phyloP scores from a whole-genome alignment of 257 asterid species.

The Verbena officinalis region DNA sequence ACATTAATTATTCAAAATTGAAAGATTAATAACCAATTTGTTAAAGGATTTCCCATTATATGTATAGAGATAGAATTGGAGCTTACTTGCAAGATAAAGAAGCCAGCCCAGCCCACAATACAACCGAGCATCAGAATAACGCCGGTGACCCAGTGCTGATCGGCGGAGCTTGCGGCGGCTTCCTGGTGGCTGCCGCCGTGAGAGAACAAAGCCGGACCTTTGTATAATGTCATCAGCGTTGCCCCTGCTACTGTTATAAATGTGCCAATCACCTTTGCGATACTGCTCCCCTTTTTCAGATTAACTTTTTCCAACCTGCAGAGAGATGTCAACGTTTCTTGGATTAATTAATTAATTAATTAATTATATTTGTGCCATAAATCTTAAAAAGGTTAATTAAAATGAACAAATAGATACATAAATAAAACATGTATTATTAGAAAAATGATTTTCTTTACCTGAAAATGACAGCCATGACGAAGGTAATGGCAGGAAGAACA shows the following conservation, averaged over 20 bases:
- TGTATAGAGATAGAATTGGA: too few relatives aligned
- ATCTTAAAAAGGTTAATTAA: neutral
- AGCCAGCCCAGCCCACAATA: slow-evolving; percentile 84
- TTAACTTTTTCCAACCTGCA: slow-evolving; percentile 71
- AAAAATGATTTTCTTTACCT: slow-evolving; percentile 42
- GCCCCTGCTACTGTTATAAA: slow-evolving; percentile 69
- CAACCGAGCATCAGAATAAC: slow-evolving; percentile 61
- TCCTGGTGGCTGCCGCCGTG: slow-evolving; percentile 40
- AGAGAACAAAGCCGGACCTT: slow-evolving; percentile 68
- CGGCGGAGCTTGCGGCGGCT: slow-evolving; percentile 31
- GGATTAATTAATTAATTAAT: neutral
- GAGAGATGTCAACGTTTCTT: too few relatives aligned
- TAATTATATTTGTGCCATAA: neutral
- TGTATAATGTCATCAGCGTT: slow-evolving; percentile 73
- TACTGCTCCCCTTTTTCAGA: slow-evolving; percentile 45
- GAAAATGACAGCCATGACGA: slow-evolving; percentile 79
- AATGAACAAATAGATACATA: too few relatives aligned
- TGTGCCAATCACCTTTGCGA: slow-evolving; percentile 79
- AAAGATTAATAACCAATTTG: too few relatives aligned
- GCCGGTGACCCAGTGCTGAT: slow-evolving; percentile 80
- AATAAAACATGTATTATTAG: too few relatives aligned
- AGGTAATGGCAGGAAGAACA: slow-evolving; percentile 90
- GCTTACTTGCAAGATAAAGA: slow-evolving; percentile 86
- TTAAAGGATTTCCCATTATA: too few relatives aligned
- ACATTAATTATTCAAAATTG: too few relatives aligned